A percentile compares a stretch with the other conserved stretches of the same genome.
Evolutionary conservation across 2,329 filamentous ascomycete genomes (phyloP).

Genomic region (Aspergillus terreus): DNA sequence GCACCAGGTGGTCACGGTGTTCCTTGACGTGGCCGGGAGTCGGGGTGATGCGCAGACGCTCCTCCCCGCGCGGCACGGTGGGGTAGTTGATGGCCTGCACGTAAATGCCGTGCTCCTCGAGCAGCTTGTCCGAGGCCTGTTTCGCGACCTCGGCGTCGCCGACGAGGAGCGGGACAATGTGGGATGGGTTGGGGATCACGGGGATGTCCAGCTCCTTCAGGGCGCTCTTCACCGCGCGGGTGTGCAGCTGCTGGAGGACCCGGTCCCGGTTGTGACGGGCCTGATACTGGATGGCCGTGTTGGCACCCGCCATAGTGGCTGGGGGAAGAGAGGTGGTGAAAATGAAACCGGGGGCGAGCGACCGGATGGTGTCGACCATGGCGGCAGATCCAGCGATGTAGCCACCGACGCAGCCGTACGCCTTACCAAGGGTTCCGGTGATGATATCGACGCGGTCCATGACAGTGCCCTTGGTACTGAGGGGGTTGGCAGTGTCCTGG

Average conservation of each 20-base stretch:
- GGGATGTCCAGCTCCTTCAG: conserved; percentile 79
- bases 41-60: conserved; percentile 90
- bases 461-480: conserved; percentile 64
- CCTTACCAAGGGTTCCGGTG: conserved; percentile 94
- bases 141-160: conserved; percentile 92
- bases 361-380: conserved; percentile 89
- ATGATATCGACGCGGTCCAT: conserved; percentile 98
- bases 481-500: conserved; percentile 56
- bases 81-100: conserved; percentile 99
- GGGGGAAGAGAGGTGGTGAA: conserved; percentile 97
- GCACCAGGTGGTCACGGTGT: conserved; percentile 79
- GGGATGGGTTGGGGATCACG: conserved; percentile 94
- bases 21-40: conserved; percentile 86
- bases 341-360: conserved; percentile 94
- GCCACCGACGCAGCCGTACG: conserved; percentile 94
- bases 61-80: conserved; percentile 95
- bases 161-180: conserved; percentile 91
- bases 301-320: conserved; percentile 92
- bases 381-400: conserved; percentile 90
- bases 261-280: conserved; percentile 80
- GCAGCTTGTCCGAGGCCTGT: conserved; percentile 83
- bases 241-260: conserved; percentile 91
- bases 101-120: conserved; percentile 89
- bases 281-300: conserved; percentile 90
- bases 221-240: conserved; percentile 85